Base-by-base conservation (phyloP, 2,329 filamentous ascomycete species). In the Monilinia fructigena region DNA sequence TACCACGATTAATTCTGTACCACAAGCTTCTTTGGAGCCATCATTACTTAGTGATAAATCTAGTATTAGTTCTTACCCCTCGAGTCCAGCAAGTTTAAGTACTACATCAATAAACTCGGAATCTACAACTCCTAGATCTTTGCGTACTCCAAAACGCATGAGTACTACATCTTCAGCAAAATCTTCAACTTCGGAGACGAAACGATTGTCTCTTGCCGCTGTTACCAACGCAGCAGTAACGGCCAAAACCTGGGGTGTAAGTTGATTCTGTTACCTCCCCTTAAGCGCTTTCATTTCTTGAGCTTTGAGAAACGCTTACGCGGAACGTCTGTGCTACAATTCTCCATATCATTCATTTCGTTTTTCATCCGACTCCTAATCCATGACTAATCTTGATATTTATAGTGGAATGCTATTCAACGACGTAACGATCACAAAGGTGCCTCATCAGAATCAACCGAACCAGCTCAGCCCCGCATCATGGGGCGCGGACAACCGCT, bases 401-500 rank as follows among this genome's bases (percentile, higher is more conserved):
- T 31, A 18, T 38, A 65, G 2, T 82, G 83, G 77, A 85, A 83
- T 69, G 83, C 85, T 2, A 77, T 85, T 16, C 83, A 85, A 69
- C 78, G 82, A 66, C 80, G 82, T 66, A 71, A 70, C 66, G 82
- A 81, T 55, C 76, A 58, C 71, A 72, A 68, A 58, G 63, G 59
- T 26, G 64, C 56, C 20, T 52, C 66, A 7, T 35, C 67, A n/a
- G 73, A 74, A 26, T 38, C 66, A 18, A 23, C 55, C 31, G 71
- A 72, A 76, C 86, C 78, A 70, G 84, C 67, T 78, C 85, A 91
- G 72, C 92, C 92, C 2, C 69, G 72, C 14, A 70, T 76, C 3
- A 92, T 96, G 80, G 93, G 93, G 1, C 85, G 92, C 50, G 92
- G 92, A 0, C 89, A 90, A 72, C 92, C 92, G 1, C 80, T 96